Percentiles rank a stretch among this genome's conserved stretches.
phyloP scores from a whole-genome alignment of 176 grass and related monocot genomes.

The Rhynchospora breviuscula region DNA sequence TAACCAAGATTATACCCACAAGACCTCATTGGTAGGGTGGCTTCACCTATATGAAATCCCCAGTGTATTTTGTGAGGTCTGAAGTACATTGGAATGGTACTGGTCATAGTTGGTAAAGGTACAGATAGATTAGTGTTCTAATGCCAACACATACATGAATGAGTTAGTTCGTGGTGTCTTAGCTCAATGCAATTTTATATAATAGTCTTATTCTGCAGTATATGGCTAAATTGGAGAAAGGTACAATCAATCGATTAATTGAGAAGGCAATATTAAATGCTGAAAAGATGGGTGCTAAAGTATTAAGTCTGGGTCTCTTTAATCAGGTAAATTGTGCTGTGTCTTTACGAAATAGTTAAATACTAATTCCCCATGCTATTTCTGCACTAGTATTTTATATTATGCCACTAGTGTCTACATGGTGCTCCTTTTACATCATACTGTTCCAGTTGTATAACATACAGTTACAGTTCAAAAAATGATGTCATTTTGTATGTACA shows the following conservation, averaged over 20 bases:
- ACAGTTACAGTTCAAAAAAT: neutral
- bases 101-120: neutral
- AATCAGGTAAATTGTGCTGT: constrained; percentile 49
- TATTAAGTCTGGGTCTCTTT: constrained; percentile 69
- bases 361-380: neutral
- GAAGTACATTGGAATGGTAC: neutral
- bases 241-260: constrained; percentile 60
- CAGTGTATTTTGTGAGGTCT: neutral
- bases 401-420: neutral
- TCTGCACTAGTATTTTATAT: neutral
- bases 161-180: neutral
- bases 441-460: neutral
- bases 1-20: neutral
- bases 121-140: neutral
- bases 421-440: neutral
- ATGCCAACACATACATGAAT: neutral
- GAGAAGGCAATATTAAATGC: constrained; percentile 78
- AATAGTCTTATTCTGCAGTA: constrained; percentile 44
- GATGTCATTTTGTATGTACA: neutral
- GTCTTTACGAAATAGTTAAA: neutral
- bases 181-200: neutral
- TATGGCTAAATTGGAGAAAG: constrained; percentile 43
- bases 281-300: constrained; percentile 61
- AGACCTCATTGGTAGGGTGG: neutral
- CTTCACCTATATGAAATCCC: neutral